These are phyloP conservation scores for Otatea glauca DNA, from an alignment of 176 grass and related monocot species.

Conservation along the genomic window DNA sequence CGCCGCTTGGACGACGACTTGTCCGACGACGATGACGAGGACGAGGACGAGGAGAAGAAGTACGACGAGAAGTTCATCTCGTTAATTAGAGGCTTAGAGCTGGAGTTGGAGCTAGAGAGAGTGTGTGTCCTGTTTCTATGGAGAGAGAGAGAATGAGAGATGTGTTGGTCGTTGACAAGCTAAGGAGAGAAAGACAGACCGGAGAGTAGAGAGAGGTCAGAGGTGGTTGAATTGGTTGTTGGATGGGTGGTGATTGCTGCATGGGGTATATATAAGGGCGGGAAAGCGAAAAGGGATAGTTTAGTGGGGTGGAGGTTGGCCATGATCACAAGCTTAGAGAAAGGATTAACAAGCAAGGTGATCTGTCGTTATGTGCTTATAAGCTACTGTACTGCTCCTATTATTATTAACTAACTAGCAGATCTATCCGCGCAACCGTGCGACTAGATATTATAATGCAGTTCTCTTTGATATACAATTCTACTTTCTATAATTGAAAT, in stretches of 20 bases:
- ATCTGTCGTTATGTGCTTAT: conserved; percentile 44
- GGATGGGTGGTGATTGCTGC: conserved; percentile 46
- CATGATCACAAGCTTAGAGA: conserved; percentile 19
- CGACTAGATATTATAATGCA: no score
- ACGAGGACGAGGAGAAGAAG: conserved; percentile 57
- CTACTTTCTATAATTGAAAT: no score
- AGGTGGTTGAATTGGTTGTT: conserved; percentile 51
- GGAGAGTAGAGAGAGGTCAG: conserved; percentile 16
- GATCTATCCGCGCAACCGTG: no score
- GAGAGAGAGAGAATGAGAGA: neutral
- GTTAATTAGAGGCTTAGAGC: neutral
- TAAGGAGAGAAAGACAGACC: neutral
- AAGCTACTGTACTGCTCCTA: neutral
- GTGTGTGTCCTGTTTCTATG: neutral
- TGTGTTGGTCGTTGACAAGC: conserved; percentile 41
- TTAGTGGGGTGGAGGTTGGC: conserved; percentile 59
- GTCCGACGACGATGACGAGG: conserved; percentile 21
- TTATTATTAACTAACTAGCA: neutral
- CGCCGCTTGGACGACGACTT: conserved; percentile 73
- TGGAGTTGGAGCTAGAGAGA: neutral
- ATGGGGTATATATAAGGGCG: conserved; percentile 68
- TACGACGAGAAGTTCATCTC: conserved; percentile 85
- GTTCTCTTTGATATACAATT: no score
- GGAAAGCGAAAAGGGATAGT: conserved; percentile 47
- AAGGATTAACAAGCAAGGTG: conserved; percentile 26